These are phyloP conservation scores for Carex cristatella DNA, from an alignment of 176 grass and related monocot species.

Conservation along the genomic window DNA sequence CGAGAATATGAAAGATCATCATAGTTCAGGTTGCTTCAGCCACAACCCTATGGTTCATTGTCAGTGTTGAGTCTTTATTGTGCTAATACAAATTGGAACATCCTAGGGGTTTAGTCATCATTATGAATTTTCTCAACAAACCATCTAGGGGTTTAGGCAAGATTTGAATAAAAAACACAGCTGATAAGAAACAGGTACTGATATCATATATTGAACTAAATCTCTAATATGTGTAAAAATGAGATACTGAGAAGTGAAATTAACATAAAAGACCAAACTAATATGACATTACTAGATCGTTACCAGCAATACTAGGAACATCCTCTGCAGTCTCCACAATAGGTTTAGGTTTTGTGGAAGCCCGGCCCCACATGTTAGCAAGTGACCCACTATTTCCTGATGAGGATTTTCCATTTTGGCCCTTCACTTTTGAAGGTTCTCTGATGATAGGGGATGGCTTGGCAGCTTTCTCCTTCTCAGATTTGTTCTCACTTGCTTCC, in stretches of 20 bases:
- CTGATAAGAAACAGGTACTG: background rate
- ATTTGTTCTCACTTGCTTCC: slow-evolving; percentile 30
- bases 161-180: background rate
- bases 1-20: background rate
- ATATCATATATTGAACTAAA: background rate
- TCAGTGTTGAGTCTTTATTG: background rate
- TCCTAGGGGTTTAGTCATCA: background rate
- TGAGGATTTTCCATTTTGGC: slow-evolving; percentile 51
- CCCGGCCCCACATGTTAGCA: slow-evolving; percentile 77
- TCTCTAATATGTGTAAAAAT: background rate
- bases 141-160: background rate
- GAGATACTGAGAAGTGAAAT: background rate
- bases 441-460: slow-evolving; percentile 35
- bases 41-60: background rate
- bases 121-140: background rate
- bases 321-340: slow-evolving; percentile 32
- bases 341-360: slow-evolving; percentile 67
- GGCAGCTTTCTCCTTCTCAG: slow-evolving; percentile 32
- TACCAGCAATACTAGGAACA: slow-evolving; percentile 42
- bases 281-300: background rate
- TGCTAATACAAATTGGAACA: background rate
- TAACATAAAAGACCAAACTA: slow-evolving; percentile 12
- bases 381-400: slow-evolving; percentile 66
- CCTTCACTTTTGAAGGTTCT: slow-evolving; percentile 61
- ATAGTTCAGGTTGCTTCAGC: background rate